Base-by-base conservation (phyloP, 2,329 filamentous ascomycete species). In the Verticillium dahliae region DNA sequence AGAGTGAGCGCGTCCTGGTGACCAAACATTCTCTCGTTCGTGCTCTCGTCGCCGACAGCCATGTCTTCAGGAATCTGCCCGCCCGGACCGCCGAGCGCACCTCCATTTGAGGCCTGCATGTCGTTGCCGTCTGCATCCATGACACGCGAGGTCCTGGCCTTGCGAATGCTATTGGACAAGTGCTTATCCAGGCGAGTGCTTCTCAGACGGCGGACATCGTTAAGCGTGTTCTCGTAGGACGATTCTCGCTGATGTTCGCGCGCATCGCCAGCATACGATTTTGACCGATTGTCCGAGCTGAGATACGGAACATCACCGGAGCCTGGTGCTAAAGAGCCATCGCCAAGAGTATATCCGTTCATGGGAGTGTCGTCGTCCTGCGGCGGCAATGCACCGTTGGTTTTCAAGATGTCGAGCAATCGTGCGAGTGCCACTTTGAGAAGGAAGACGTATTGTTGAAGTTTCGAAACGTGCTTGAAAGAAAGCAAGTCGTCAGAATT, bases 111-210 rank as follows among this genome's bases (percentile, higher is more conserved):
- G 92, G 22, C 89, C 90, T 56, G 91, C 15, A 83, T 84, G 67
- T 79, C 83, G 59, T 81, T 79, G 41, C 88, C 89, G 68, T 92
- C 88, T 0, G 91, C 92, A 72, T 97, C 93, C 74, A 99, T 93
- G 62, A 99, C 93, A 60, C 92, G 86, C 9, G 95, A 98, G 33
- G 91, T 92, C 67, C 95, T 85, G 57, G 94, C 91, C 69, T 93
- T 95, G 72, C 91, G 90, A 73, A 94, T 92, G 58, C 92, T 97
- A 27, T 92, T 96, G 39, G 94, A 98, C 54, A 99, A 79, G 69
- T 96, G 92, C 71, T 96, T 94, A 71, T 99, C 94, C 71, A 98
- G 89, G 35, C 95, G 88, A 27, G 94, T 98, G 64, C 95, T 98
- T 66, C 94, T 88, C 62, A 99, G 78, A 65, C 95, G 86, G 69